These are phyloP conservation scores for Capronia epimyces DNA, from an alignment of 2,329 filamentous ascomycete genomes.

Conservation along the genomic window DNA sequence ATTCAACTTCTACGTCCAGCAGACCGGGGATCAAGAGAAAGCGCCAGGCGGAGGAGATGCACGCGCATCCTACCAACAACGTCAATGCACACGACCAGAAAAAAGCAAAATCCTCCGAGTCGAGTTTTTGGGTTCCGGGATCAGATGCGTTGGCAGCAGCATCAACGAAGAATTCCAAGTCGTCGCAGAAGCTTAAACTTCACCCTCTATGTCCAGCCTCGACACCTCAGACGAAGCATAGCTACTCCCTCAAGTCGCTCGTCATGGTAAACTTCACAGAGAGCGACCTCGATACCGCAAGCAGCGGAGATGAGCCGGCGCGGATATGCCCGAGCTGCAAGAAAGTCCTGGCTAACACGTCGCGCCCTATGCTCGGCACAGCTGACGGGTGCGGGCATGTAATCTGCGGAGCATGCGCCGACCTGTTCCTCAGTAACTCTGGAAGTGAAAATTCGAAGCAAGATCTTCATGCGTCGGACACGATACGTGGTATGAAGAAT, in stretches of 20 bases:
- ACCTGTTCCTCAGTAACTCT: constrained; percentile 66
- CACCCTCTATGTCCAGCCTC: constrained; percentile 74
- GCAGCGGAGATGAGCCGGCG: constrained; percentile 39
- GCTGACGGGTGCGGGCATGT: constrained; percentile 75
- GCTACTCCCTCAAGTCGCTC: constrained; percentile 71
- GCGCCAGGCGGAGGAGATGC: constrained; percentile 73
- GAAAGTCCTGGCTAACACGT: constrained; percentile 74
- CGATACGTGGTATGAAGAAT: too few species aligned
- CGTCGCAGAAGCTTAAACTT: constrained; percentile 57
- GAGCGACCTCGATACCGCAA: constrained; percentile 1
- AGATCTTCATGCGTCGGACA: constrained; percentile 35
- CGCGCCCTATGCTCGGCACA: constrained; percentile 74
- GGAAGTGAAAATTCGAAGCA: constrained; percentile 40
- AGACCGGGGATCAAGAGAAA: constrained; percentile 52
- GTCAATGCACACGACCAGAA: constrained; percentile 42
- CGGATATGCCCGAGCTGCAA: constrained; percentile 77
- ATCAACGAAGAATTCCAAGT: constrained; percentile 44
- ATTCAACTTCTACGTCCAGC: constrained; percentile 20
- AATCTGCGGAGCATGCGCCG: constrained; percentile 75
- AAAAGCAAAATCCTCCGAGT: constrained; percentile 50
- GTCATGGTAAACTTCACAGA: constrained; percentile 72
- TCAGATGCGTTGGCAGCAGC: constrained; percentile 60
- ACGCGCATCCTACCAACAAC: constrained; percentile 53
- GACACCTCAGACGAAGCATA: constrained; percentile 59
- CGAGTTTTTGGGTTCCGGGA: constrained; percentile 90